Evolutionary conservation across 2,329 filamentous ascomycete genomes (phyloP).

Genomic region (Monilinia polystroma): DNA sequence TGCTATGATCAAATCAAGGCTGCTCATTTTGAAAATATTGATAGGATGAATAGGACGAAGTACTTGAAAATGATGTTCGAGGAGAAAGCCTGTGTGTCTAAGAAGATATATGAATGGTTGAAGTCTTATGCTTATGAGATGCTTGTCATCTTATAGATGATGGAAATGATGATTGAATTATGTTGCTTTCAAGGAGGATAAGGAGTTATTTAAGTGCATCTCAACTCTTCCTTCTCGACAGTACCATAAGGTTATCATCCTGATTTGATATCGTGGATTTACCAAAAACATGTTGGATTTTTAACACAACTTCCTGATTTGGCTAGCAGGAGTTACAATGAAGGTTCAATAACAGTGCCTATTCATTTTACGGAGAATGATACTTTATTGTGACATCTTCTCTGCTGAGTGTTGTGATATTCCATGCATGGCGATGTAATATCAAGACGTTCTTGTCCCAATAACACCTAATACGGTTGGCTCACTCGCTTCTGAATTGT

Average conservation of each 20-base stretch:
- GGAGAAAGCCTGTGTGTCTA: neutral
- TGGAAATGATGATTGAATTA: neutral
- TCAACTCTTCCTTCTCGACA: neutral
- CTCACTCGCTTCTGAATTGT: neutral
- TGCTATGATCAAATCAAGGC: conserved; percentile 8
- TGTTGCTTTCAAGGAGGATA: neutral
- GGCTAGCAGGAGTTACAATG: neutral
- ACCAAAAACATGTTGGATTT: neutral
- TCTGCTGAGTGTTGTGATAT: neutral
- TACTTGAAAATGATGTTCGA: neutral
- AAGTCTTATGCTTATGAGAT: neutral
- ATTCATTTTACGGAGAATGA: neutral
- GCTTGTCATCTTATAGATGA: neutral
- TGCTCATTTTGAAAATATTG: conserved; percentile 6
- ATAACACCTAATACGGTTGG: conserved; percentile 2
- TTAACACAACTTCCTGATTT: neutral
- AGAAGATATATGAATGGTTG: neutral
- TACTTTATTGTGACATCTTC: neutral
- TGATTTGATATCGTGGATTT: neutral
- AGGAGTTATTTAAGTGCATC: neutral
- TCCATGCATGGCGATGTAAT: neutral
- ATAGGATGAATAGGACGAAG: neutral
- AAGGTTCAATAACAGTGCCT: neutral
- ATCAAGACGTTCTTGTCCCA: neutral
- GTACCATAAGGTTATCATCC: neutral